phyloP scores from a whole-genome alignment of 352 stramenopile species.

The Globisporangium echinulatum region DNA sequence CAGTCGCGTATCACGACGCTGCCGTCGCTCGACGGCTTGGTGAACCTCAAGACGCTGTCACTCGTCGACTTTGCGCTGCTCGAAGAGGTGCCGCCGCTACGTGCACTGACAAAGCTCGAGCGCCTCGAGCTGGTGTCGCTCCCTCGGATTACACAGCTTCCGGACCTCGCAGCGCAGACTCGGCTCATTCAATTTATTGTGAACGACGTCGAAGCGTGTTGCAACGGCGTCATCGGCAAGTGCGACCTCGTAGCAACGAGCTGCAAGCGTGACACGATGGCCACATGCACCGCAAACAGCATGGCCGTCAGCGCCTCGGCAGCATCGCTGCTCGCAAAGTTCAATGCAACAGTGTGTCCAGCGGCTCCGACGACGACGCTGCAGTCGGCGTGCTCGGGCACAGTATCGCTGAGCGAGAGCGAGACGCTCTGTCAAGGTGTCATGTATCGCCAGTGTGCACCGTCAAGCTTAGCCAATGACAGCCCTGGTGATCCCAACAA shows the following conservation, averaged over 20 bases:
- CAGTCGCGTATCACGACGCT: conserved; percentile 18
- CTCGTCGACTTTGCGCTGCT: conserved; percentile 19
- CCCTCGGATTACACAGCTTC: conserved; percentile 14
- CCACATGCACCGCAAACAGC: conserved; percentile 1
- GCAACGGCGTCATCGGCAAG: conserved; percentile 22
- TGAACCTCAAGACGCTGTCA: conserved; percentile 26
- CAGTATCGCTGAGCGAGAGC: neutral
- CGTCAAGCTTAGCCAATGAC: neutral
- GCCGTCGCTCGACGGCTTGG: conserved; percentile 21
- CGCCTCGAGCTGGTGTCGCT: conserved; percentile 19
- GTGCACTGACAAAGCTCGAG: conserved; percentile 13
- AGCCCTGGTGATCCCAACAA: no score
- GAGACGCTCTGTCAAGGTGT: conserved; percentile 7
- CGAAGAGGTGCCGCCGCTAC: conserved; percentile 17
- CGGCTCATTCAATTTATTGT: conserved; percentile 16
- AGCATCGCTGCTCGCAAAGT: neutral
- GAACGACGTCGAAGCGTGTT: conserved; percentile 18
- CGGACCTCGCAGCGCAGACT: conserved; percentile 14
- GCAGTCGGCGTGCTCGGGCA: neutral
- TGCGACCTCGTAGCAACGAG: conserved; percentile 16
- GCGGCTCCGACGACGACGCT: neutral
- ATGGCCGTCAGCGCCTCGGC: neutral
- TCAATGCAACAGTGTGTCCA: conserved; percentile 1
- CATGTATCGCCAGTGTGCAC: conserved; percentile 14
- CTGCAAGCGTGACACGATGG: neutral